phyloP scores from a whole-genome alignment of 768 basidiomycete species.

The Agaricus sinodeliciosus region DNA sequence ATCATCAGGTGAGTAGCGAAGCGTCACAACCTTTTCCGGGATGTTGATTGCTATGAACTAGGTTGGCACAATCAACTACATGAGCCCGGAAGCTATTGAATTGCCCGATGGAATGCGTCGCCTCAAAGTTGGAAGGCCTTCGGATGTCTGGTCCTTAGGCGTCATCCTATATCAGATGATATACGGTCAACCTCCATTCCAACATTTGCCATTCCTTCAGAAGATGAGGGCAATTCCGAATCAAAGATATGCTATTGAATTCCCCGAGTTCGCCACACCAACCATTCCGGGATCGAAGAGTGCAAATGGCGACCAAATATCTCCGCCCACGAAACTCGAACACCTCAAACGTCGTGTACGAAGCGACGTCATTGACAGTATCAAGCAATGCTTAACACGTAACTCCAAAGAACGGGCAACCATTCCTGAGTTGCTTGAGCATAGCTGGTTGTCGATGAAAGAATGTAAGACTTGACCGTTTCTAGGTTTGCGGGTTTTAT shows the following conservation, averaged over 20 bases:
- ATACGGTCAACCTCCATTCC: conserved; percentile 91
- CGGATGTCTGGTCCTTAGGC: conserved; percentile 96
- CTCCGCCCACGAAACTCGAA: conserved; percentile 53
- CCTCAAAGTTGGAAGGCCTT: conserved; percentile 91
- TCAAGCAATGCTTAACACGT: conserved; percentile 75
- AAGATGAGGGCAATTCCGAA: conserved; percentile 96
- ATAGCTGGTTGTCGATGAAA: conserved; percentile 70
- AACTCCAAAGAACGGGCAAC: conserved; percentile 79
- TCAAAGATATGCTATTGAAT: conserved; percentile 68
- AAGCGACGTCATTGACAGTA: conserved; percentile 68
- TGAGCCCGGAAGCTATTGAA: conserved; percentile 97
- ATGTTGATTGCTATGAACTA: conserved; percentile 20
- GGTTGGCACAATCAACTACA: conserved; percentile 98
- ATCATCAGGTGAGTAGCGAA: conserved; percentile 71
- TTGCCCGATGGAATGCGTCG: conserved; percentile 80
- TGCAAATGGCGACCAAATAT: conserved; percentile 21
- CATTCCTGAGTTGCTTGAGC: conserved; percentile 79
- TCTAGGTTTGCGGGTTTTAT: not conserved
- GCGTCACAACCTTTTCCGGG: not conserved
- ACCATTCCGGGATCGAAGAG: conserved; percentile 32
- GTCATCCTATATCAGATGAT: conserved; percentile 99
- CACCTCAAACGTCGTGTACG: conserved; percentile 70
- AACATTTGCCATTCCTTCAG: conserved; percentile 71
- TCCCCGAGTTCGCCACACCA: conserved; percentile 63
- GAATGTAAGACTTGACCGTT: conserved; percentile 35